Evolutionary conservation across 306 rosid genomes (phyloP).

Genomic region (Inga leiocalycina): DNA sequence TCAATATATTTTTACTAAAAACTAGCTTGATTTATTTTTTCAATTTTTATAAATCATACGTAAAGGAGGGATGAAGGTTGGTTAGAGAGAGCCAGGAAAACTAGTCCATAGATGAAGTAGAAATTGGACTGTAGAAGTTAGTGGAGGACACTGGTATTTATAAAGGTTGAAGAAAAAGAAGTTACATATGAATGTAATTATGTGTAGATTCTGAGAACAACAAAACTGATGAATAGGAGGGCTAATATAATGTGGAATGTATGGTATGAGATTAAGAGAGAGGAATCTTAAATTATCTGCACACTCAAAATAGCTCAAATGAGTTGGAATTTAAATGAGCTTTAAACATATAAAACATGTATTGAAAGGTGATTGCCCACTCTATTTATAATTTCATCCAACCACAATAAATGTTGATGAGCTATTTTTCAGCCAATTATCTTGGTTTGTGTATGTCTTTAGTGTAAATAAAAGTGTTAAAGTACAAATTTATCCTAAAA

Average conservation of each 20-base stretch:
- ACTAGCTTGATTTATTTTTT: no score
- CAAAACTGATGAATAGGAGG: neutral
- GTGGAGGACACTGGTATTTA: neutral
- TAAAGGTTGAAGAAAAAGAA: neutral
- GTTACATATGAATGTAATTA: neutral
- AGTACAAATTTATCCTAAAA: no score
- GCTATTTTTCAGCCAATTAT: neutral
- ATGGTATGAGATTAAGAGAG: neutral
- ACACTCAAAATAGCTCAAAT: neutral
- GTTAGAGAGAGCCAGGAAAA: conserved; percentile 90
- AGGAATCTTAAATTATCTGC: neutral
- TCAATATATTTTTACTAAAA: no score
- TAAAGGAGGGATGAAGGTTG: conserved; percentile 61
- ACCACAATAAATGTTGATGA: neutral
- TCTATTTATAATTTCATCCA: neutral
- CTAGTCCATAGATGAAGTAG: conserved; percentile 76
- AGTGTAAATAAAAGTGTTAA: neutral
- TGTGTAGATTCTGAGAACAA: neutral
- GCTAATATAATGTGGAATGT: neutral
- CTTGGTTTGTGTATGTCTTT: neutral
- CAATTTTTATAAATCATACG: conserved; percentile 45
- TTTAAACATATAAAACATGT: neutral
- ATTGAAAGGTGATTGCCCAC: neutral
- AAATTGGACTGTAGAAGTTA: neutral
- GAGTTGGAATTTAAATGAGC: neutral